Conservation (phyloP, 164 flowering plant species). For the Saururus chinensis region DNA sequence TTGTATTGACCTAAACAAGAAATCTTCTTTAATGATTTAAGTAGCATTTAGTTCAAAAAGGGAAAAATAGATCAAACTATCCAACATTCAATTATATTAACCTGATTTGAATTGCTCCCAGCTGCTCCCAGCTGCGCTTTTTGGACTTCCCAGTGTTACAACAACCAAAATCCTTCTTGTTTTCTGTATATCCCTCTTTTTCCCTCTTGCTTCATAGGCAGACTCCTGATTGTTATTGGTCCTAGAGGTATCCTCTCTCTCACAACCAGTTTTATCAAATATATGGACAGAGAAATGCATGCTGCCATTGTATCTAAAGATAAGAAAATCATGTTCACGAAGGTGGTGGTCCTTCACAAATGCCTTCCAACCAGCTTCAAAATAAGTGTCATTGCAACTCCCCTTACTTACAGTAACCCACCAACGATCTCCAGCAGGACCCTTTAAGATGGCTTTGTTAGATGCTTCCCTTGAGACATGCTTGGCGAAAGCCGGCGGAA, state of each 20-base stretch:
- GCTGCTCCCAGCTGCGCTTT: no score
- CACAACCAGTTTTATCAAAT: slow-evolving; percentile 58
- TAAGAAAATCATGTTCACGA: slow-evolving; percentile 40
- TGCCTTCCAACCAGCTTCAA: slow-evolving; percentile 48
- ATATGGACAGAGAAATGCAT: slow-evolving; percentile 44
- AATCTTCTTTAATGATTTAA: no score
- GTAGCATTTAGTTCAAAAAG: no score
- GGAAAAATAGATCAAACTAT: no score
- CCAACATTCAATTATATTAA: no score
- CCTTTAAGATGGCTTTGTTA: slow-evolving; percentile 29
- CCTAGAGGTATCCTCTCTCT: slow-evolving; percentile 43
- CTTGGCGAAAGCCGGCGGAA: slow-evolving; percentile 14
- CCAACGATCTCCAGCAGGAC: slow-evolving; percentile 59
- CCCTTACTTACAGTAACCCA: slow-evolving; percentile 23
- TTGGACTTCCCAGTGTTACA: no score
- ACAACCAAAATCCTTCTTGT: no score
- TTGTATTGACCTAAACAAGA: no score
- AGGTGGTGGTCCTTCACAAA: slow-evolving; percentile 50
- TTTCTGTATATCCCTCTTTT: no score
- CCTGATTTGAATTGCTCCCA: no score
- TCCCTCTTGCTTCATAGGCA: neutral
- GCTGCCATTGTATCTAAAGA: slow-evolving; percentile 56
- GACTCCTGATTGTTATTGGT: slow-evolving; percentile 4
- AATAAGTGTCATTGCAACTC: slow-evolving; percentile 4
- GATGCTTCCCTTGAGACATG: slow-evolving; percentile 11